These are phyloP conservation scores for Volvox africanus DNA, from an alignment of 139 green algal genomes.

Conservation along the genomic window DNA sequence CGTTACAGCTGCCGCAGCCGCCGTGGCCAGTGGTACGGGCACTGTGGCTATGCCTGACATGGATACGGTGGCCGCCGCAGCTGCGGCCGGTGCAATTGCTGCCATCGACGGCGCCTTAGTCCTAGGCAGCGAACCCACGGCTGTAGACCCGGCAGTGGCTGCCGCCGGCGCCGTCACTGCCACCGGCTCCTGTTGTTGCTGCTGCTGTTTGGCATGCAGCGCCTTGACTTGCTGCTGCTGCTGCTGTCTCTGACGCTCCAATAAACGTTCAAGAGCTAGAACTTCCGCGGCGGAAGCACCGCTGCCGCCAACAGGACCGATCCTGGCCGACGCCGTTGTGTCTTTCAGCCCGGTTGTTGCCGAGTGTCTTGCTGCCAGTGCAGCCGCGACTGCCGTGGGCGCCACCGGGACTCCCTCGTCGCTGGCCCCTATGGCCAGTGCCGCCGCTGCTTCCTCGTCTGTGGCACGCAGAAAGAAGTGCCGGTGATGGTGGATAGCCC, in stretches of 20 bases:
- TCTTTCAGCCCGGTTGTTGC: background rate
- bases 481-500: conserved; percentile 41
- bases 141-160: background rate
- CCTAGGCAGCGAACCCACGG: background rate
- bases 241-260: conserved; percentile 18
- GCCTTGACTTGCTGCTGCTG: background rate
- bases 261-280: conserved; percentile 26
- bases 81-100: background rate
- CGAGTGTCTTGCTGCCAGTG: conserved; percentile 6
- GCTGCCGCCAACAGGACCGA: background rate
- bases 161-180: background rate
- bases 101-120: background rate
- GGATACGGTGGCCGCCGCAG: conserved; percentile 18
- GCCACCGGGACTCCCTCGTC: background rate
- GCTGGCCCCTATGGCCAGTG: background rate
- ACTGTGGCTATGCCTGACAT: background rate
- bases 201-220: background rate
- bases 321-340: background rate
- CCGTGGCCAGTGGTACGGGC: background rate
- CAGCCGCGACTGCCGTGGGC: background rate
- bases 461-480: conserved; percentile 31
- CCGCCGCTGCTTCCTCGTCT: background rate
- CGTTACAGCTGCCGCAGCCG: background rate
- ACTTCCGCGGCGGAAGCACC: conserved; percentile 22
- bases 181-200: background rate